Evolutionary conservation across 192 early-diverging fungal species (phyloP), one percentile per base, ranked within the genome.

Genomic region (Entophlyctis luteolus): DNA sequence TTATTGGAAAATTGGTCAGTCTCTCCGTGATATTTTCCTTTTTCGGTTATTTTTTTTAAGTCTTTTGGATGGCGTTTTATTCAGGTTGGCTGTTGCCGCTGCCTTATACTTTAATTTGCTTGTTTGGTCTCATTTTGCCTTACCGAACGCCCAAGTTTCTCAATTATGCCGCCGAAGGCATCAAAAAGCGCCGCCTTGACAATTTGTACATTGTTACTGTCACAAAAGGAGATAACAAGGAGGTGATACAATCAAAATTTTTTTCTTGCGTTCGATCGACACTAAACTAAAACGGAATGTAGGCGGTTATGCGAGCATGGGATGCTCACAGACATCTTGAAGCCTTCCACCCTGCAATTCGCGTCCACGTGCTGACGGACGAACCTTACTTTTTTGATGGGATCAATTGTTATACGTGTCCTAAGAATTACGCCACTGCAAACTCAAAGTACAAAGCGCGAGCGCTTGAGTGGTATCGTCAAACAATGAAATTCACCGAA

Each of bases 381-480:
- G 82, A 84, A 62, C 82, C 82, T n/a, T 84, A 79, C 77, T 81
- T 81, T 60, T 84, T 81, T 71, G 79, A 81, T 55, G 79, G 79
- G 72, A 77, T 84, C 74, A 81, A 84, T 72, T 84, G 82, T 65
- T 84, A 81, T 75, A 81, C 79, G 18, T 84, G 79, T 54, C 82
- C 82, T 16, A 81, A 77, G 50, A 38, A 6, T 48, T 84, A 81
- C 67, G 53, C 31, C 27, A 77, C 82, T 23, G 75, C 65, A 52
- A 59, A 71, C 65, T 67, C 71, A 56, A 84, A 81, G 69, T 84
- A 84, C 75, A 84, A 84, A 68, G 82, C 82, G 1, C 79, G 82
- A 35, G 82, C 82, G 35, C 76, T 84, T 55, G 82, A 84, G 59
- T 84, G 82, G 82, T 84, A 84, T 74, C 76, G 82, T 36, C 79